A percentile compares a stretch with the other conserved stretches of the same genome.
Conservation (phyloP, 306 rosid species). For the Rubus parviflorus region DNA sequence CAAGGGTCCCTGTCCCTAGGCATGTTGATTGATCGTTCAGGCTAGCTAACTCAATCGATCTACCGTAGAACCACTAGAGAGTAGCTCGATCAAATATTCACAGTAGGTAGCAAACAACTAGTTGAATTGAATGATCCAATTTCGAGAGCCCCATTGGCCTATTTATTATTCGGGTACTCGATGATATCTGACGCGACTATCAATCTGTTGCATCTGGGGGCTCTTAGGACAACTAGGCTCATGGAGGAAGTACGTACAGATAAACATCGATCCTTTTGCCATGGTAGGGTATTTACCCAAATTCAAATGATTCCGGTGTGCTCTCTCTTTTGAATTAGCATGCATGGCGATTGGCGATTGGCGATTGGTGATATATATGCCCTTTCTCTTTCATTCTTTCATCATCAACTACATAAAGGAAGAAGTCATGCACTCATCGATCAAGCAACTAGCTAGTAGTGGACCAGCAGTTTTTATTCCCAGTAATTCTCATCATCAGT, state of each 20-base stretch:
- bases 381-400: constrained; percentile 6
- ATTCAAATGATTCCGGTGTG: too few species aligned
- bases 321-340: too few species aligned
- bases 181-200: too few species aligned
- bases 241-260: too few species aligned
- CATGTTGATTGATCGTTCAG: constrained; percentile 20
- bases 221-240: too few species aligned
- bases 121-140: neutral
- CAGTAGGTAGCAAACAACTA: neutral
- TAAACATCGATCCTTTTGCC: too few species aligned
- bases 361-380: neutral
- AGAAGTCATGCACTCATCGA: neutral
- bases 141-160: constrained; percentile 8
- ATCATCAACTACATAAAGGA: neutral
- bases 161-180: neutral
- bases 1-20: constrained; percentile 50
- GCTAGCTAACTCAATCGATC: neutral
- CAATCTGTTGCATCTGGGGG: too few species aligned
- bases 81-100: too few species aligned
- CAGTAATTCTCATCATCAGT: neutral
- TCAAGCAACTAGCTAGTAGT: constrained; percentile 11
- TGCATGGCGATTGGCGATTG: neutral
- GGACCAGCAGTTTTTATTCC: constrained; percentile 25
- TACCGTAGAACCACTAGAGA: too few species aligned
- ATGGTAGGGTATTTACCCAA: too few species aligned